Base-by-base conservation (phyloP, 371 early-diverging fungal species). In the Chytridiales sp. region DNA sequence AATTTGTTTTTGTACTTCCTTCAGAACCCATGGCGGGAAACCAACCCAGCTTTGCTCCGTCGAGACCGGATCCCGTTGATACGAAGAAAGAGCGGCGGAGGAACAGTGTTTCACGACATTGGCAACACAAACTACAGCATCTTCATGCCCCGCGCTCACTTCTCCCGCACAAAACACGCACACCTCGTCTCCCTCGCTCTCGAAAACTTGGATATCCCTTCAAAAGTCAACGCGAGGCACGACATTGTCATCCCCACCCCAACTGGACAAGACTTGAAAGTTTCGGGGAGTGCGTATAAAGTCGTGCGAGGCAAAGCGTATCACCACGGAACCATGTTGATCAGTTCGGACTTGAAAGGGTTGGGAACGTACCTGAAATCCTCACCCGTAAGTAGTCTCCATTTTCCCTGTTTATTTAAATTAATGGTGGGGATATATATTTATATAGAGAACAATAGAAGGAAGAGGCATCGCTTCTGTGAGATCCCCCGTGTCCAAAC, bases 271-370 rank as follows among this genome's bases (percentile, higher is more conserved):
- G 82, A 79, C 3, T 75, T 75, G 51, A 94, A 94, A 70, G 84
- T 95, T 22, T 94, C 94, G 17, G 98, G 98, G 22, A 90, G 90
- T 42, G 98, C 98, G 9, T 98, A 88, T 82, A 93, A 93, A 64
- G 71, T 98, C 55, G 92, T 87, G 39, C 83, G 80, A 46, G 56
- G 74, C 2, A 73, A 89, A 52, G 92, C 97, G 1, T 96, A 93
- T 63, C 97, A 97, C 70, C 98, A 98, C 70, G 98, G 98, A 35
- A 98, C 98, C 8, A 94, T 97, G 97, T 75, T 98, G 41, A 91
- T 97, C 51, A 87, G 92, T 66, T 78, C 94, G 1, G 91, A 97
- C 70, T 81, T 92, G 29, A 64, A 69, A 17, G 70, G 69, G 6
- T 77, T 97, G 19, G 76, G 81, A 40, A 76, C 75, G 35, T 76